phyloP scores from a whole-genome alignment of 2,329 filamentous ascomycete genomes.

The Periconia macrospinosa region DNA sequence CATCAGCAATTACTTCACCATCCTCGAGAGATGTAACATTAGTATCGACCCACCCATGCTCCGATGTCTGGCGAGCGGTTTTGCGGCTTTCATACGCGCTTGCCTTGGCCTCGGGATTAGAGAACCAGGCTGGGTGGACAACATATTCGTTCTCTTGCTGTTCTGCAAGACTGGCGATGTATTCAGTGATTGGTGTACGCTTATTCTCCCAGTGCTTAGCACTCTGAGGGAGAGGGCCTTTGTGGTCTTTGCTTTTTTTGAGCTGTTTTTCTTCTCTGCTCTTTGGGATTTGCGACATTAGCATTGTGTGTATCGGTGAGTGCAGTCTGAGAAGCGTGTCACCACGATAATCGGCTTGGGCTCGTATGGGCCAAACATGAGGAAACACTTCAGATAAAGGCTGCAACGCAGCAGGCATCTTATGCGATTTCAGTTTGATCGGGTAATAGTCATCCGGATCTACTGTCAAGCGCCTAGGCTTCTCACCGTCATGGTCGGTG shows the following conservation, averaged over 20 bases:
- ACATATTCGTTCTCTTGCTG: slow-evolving; percentile 82
- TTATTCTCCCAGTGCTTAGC: slow-evolving; percentile 72
- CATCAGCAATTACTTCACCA: slow-evolving; percentile 66
- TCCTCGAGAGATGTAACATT: slow-evolving; percentile 67
- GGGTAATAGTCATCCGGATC: slow-evolving; percentile 56
- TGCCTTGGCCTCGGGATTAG: slow-evolving; percentile 57
- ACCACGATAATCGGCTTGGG: slow-evolving; percentile 77
- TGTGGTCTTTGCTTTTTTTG: slow-evolving; percentile 44
- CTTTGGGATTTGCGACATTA: slow-evolving; percentile 73
- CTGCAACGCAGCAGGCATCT: slow-evolving; percentile 49
- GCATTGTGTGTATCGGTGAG: slow-evolving; percentile 83
- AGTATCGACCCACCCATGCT: slow-evolving; percentile 82
- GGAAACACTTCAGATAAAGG: slow-evolving; percentile 81
- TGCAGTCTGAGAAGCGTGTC: slow-evolving; percentile 69
- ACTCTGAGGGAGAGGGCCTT: slow-evolving; percentile 60
- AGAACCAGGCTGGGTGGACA: slow-evolving; percentile 76
- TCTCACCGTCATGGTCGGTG: slow-evolving; percentile 18
- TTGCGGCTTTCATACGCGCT: slow-evolving; percentile 58
- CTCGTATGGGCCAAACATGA: slow-evolving; percentile 85
- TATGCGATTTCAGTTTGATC: slow-evolving; percentile 43
- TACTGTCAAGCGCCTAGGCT: slow-evolving; percentile 35
- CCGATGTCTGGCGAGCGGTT: slow-evolving; percentile 49
- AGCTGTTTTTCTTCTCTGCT: slow-evolving; percentile 66
- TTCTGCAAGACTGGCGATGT: slow-evolving; percentile 72
- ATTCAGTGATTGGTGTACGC: slow-evolving; percentile 79